Percentiles rank a stretch among this genome's conserved stretches.
Evolutionary conservation across 179 eudicot genomes (phyloP).

Genomic region (Heliamphora pulchella): DNA sequence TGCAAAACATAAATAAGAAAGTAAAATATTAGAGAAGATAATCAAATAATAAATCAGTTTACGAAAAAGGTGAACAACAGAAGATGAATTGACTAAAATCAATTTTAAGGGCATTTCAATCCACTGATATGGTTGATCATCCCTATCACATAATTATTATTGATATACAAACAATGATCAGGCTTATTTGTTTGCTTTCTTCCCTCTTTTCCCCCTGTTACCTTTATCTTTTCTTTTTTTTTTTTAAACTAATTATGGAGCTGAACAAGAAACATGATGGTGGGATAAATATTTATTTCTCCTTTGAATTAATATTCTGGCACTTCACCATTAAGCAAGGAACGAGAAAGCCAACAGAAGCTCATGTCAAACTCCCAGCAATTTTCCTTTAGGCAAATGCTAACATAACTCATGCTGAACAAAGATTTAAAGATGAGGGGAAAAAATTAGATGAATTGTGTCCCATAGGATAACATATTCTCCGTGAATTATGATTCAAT

Average conservation of each 20-base stretch:
- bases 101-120: too few species aligned
- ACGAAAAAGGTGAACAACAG: too few species aligned
- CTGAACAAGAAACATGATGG: not conserved
- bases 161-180: too few species aligned
- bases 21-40: too few species aligned
- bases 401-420: not conserved
- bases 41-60: too few species aligned
- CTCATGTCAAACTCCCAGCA: too few species aligned
- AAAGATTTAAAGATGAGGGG: not conserved
- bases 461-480: not conserved
- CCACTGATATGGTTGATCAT: too few species aligned
- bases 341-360: not conserved
- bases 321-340: not conserved
- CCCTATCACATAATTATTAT: too few species aligned
- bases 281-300: not conserved
- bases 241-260: not conserved
- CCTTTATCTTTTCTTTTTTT: too few species aligned
- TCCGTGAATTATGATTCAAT: not conserved
- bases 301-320: not conserved
- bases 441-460: not conserved
- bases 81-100: too few species aligned
- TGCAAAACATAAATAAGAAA: too few species aligned
- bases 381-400: not conserved
- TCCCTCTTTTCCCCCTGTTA: not conserved
- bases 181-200: too few species aligned